Evolutionary conservation across 2,329 filamentous ascomycete species (phyloP).

Genomic region (Colletotrichum shisoi): DNA sequence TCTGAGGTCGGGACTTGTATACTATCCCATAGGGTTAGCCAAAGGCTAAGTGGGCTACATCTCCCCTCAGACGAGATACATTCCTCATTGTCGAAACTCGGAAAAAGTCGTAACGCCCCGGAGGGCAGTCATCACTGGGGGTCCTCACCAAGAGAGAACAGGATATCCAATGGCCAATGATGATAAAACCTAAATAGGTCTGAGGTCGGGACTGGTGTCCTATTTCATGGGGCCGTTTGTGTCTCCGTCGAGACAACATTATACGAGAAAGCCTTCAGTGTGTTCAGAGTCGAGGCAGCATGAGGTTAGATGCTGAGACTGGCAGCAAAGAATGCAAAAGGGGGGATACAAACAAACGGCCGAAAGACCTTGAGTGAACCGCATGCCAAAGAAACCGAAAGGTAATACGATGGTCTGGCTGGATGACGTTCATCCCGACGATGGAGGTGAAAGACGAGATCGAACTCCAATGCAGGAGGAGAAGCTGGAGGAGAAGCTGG

Average conservation of each 20-base stretch:
- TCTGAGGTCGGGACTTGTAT: neutral
- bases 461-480: neutral
- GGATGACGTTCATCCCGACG: neutral
- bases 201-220: neutral
- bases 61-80: slow-evolving; percentile 15
- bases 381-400: slow-evolving; percentile 11
- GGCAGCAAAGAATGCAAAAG: neutral
- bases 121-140: slow-evolving; percentile 3
- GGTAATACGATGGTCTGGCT: neutral
- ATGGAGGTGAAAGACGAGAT: neutral
- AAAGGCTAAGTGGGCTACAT: slow-evolving; percentile 17
- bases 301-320: neutral
- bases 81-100: slow-evolving; percentile 4
- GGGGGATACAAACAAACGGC: neutral
- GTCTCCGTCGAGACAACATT: no score
- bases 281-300: no score
- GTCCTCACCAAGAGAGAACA: slow-evolving; percentile 4
- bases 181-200: slow-evolving; percentile 7
- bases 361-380: neutral
- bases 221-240: no score
- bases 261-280: no score
- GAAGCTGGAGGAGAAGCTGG: neutral
- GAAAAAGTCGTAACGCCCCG: slow-evolving; percentile 13
- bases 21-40: no score
- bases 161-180: slow-evolving; percentile 1